Base-by-base conservation (phyloP, 1,139 yeast species). In the Scheffersomyces quercinus region DNA sequence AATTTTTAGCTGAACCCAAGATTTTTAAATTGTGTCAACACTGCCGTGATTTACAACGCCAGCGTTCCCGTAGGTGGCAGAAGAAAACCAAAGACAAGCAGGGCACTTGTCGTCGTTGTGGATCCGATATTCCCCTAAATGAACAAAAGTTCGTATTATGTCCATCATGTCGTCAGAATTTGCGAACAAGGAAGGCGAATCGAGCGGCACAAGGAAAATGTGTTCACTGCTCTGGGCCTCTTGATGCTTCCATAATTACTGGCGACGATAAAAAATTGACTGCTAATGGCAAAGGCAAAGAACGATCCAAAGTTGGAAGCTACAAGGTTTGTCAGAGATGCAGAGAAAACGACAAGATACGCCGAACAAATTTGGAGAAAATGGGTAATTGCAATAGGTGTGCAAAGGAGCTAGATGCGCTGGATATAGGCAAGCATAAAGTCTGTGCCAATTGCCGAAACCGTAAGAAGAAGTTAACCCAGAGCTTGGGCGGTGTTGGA, bases 31-130 rank as follows among this genome's bases (percentile, higher is more conserved):
- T 82, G 43, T 83, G 88, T 55, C 77, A 75, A 36, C 87, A 81
- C 55, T 83, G 88, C 54, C 71, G 88, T 35, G 82, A 77, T 42
- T 62, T 81, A 42, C 88, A 83, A 58, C 64, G 88, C 41, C 82
- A 80, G 56, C 62, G 88, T 46, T 75, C 82, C 11, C 67, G 84
- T 46, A 67, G 85, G 47, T 82, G 88, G 88, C 87, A 82, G 54
- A 67, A 70, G 57, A 77, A 76, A 51, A 82, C 85, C 4, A 81
- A 79, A 53, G 76, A 75, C 51, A 82, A 79, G 53, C 72, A 68
- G 28, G 87, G 87, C 5, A 83, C 81, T 3, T 83, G 88, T 54
- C 71, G 85, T 42, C 64, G 88, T 38, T 83, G 88, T 66, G 88
- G 85, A 9, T 62, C 70, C 11, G 70, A 65, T 11, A 78, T 82